Evolutionary conservation across 2,329 filamentous ascomycete genomes (phyloP), one percentile per base, ranked within the genome.

Genomic region (Trichocomaceae sp.): DNA sequence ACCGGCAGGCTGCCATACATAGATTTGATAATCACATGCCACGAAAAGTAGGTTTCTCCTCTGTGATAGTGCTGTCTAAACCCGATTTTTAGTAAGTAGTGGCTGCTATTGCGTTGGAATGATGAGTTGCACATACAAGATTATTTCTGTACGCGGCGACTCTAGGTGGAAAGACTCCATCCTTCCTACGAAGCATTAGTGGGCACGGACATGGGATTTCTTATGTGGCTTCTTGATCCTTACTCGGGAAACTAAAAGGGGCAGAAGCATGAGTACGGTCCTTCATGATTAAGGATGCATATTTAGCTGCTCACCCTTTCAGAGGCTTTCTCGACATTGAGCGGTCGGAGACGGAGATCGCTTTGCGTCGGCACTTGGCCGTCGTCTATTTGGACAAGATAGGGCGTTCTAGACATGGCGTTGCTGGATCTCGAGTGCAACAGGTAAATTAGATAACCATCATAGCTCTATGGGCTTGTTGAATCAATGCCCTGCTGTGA

Each of bases 21-120:
- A 69, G 26, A 78, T 70, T 23, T 72, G 61, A 50, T 70, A 61
- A 15, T 59, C 57, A 44, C 68, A 69, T 13, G 74, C 76, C 50
- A 74, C 67, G 57, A 78, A 78, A 13, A 77, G 67, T 9, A 78
- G 60, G 57, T 78, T 78, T 15, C 68, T 69, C 44, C 72, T 67
- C 52, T 78, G 76, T 12, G 76, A 78, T 13, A 76, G 62, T 9
- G 75, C 75, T 42, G 70, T 72, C 75, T 69, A 35, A 20, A 23
- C n/a, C n/a, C 10, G 5, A 29, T 47, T 44, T 13, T 15, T 22
- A 8, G 15, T 50, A 7, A 47, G 39, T 6, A 45, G 19, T 37
- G 10, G 17, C 8, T 22, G 29, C 5, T 29, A 31, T 46, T 31
- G 39, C 12, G 31, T 6, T 12, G 20, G 17, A 12, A 19, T 13